These are phyloP conservation scores for Triticum turgidum DNA, from an alignment of 176 grass and related monocot species.

Conservation along the genomic window DNA sequence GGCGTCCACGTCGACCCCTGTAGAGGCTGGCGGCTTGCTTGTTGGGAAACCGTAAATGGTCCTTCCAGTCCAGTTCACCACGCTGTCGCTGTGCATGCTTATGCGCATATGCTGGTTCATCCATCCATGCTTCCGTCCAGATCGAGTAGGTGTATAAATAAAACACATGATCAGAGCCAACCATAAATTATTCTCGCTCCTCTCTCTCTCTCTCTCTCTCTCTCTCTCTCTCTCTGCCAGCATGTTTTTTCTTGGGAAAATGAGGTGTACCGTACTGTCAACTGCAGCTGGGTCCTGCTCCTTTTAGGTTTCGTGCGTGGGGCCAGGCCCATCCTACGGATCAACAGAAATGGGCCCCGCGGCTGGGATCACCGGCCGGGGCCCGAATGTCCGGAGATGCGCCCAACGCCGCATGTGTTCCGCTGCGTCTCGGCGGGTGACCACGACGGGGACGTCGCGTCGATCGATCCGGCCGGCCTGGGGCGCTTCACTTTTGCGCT, in stretches of 20 bases:
- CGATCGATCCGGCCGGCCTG: neutral
- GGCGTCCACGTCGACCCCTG: neutral
- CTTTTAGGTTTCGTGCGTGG: neutral
- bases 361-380: neutral
- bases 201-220: neutral
- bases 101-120: neutral
- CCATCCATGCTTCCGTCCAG: neutral
- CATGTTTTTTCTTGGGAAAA: neutral
- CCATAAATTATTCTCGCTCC: neutral
- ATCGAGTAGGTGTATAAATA: neutral
- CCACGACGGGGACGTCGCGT: neutral
- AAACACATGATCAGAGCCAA: neutral
- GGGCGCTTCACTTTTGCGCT: neutral
- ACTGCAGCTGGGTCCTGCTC: neutral
- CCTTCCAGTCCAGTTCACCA: neutral
- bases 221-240: neutral
- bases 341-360: neutral
- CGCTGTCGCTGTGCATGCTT: neutral
- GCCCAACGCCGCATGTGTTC: neutral
- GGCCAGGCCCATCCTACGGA: neutral
- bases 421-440: neutral
- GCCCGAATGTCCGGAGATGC: slow-evolving; percentile 4
- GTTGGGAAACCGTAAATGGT: neutral
- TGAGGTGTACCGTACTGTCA: neutral
- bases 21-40: neutral